phyloP scores from a whole-genome alignment of 805 yeast species.

The Barnettozyma californica region DNA sequence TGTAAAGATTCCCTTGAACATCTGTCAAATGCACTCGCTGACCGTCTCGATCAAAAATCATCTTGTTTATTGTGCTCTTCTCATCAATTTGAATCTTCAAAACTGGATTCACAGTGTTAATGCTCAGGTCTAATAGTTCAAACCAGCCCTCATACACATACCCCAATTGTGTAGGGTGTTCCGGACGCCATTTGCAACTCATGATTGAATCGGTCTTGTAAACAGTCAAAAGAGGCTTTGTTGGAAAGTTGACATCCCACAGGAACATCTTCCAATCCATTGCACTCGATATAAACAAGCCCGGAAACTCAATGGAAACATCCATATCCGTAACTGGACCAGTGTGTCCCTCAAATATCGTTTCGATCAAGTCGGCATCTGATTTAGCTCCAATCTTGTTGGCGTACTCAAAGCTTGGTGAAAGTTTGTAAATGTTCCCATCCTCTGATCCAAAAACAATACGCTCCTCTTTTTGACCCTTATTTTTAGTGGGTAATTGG shows the following conservation, averaged over 20 bases:
- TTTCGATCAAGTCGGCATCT: conserved; percentile 13
- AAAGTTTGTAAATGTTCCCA: conserved; percentile 28
- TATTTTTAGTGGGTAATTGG: background rate
- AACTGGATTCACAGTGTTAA: conserved; percentile 24
- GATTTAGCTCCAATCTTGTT: conserved; percentile 12
- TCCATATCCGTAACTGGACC: conserved; percentile 24
- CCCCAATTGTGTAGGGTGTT: conserved; percentile 25
- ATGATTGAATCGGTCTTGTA: conserved; percentile 24
- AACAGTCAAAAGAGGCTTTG: conserved; percentile 19
- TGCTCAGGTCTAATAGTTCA: conserved; percentile 28
- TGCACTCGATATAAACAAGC: conserved; percentile 25
- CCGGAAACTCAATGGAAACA: conserved; percentile 14
- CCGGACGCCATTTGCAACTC: conserved; percentile 26
- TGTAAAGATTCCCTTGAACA: conserved; percentile 12
- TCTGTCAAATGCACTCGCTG: conserved; percentile 13
- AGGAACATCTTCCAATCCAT: conserved; percentile 29
- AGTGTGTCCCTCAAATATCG: conserved; percentile 22
- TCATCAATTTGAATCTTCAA: conserved; percentile 10
- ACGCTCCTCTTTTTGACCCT: background rate
- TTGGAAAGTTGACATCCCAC: conserved; percentile 21
- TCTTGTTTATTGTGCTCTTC: conserved; percentile 10
- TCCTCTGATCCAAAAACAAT: conserved; percentile 29
- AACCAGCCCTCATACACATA: conserved; percentile 25
- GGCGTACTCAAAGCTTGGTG: conserved; percentile 19
- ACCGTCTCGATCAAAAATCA: conserved; percentile 19